Conservation (phyloP, 192 early-diverging fungal genomes). For the Dimargaris cristalligena region DNA sequence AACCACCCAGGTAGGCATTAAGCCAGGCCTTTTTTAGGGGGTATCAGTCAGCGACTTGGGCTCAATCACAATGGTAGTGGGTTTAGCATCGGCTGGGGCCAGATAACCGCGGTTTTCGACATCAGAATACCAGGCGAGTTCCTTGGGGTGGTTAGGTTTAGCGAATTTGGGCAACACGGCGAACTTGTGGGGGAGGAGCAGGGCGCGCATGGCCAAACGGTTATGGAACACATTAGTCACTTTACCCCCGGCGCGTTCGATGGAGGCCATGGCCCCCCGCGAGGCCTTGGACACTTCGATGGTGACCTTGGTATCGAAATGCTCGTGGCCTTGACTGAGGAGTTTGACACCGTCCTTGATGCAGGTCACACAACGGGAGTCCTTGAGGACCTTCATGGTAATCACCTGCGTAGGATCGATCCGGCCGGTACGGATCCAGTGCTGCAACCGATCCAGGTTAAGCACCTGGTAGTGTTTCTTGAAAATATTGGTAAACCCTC, state of each 20-base stretch:
- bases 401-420: conserved; percentile 66
- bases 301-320: conserved; percentile 55
- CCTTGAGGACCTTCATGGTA: conserved; percentile 57
- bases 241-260: conserved; percentile 68
- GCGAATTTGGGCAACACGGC: conserved; percentile 46
- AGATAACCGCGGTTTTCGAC: conserved; percentile 58
- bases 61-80: neutral
- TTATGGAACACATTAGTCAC: conserved; percentile 75
- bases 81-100: conserved; percentile 16
- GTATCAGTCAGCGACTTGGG: too few relatives aligned
- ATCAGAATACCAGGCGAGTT: conserved; percentile 44
- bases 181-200: conserved; percentile 69
- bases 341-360: conserved; percentile 78
- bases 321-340: conserved; percentile 58
- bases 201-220: conserved; percentile 44
- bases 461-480: conserved; percentile 44
- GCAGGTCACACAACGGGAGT: conserved; percentile 47
- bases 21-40: too few relatives aligned
- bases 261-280: conserved; percentile 51
- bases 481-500: conserved; percentile 57
- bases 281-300: conserved; percentile 77
- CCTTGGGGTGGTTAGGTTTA: conserved; percentile 42
- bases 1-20: too few relatives aligned
- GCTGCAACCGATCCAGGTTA: conserved; percentile 78
- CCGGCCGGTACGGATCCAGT: conserved; percentile 74